A percentile compares a stretch with the other conserved stretches of the same genome.
phyloP scores from a whole-genome alignment of 108 stramenopile species.

The Stephanodiscus minutulus region DNA sequence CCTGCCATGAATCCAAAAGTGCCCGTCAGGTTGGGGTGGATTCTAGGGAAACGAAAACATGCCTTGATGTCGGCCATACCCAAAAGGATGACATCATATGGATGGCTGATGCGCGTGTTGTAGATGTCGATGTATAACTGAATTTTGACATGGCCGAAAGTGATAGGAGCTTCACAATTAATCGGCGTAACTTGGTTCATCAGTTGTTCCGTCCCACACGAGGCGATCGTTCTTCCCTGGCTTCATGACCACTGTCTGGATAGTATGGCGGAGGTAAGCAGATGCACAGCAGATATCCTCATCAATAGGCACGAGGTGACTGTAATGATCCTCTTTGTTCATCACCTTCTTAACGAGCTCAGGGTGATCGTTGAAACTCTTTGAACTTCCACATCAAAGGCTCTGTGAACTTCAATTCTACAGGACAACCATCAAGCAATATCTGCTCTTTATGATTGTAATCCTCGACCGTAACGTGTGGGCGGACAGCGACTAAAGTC shows the following conservation, averaged over 20 bases:
- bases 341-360: too few species aligned
- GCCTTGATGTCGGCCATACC: too few species aligned
- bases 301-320: background rate
- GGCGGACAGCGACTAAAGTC: too few species aligned
- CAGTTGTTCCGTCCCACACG: too few species aligned
- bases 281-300: background rate
- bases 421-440: background rate
- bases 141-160: too few species aligned
- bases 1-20: background rate
- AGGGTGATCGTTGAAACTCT: too few species aligned
- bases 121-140: too few species aligned
- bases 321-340: constrained; percentile 1
- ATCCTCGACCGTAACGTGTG: too few species aligned
- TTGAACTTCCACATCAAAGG: too few species aligned
- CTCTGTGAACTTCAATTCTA: background rate
- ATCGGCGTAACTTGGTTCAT: background rate
- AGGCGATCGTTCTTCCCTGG: background rate
- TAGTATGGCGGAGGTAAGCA: background rate
- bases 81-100: background rate
- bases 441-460: too few species aligned
- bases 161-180: too few species aligned
- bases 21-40: background rate
- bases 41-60: too few species aligned
- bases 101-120: background rate
- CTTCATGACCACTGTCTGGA: background rate